These are phyloP conservation scores for Cercospora citrullina DNA, from an alignment of 2,329 filamentous ascomycete species.

Conservation along the genomic window DNA sequence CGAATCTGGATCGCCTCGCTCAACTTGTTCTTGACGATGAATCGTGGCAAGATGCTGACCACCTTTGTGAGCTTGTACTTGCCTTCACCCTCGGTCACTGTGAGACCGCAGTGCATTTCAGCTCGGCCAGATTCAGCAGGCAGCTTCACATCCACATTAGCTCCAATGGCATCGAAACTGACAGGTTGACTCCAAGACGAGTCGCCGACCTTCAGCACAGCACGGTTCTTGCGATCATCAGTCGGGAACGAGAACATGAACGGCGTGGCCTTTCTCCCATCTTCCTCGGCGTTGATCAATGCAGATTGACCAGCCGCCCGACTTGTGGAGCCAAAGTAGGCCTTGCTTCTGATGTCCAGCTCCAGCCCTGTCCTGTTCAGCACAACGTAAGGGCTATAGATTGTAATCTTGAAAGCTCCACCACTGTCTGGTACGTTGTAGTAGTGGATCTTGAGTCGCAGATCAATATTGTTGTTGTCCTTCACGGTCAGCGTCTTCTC, in stretches of 20 bases:
- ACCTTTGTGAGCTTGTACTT: slow-evolving; percentile 98
- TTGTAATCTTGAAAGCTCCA: slow-evolving; percentile 91
- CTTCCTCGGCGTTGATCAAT: slow-evolving; percentile 54
- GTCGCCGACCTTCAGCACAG: slow-evolving; percentile 80
- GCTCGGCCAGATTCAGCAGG: slow-evolving; percentile 68
- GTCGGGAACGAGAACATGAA: slow-evolving; percentile 95
- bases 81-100: slow-evolving; percentile 84
- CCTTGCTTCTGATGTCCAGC: slow-evolving; percentile 84
- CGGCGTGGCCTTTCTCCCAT: slow-evolving; percentile 73
- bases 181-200: slow-evolving; percentile 97
- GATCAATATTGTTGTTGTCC: slow-evolving; percentile 74
- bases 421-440: slow-evolving; percentile 86
- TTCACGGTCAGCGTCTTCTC: slow-evolving; percentile 79
- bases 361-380: slow-evolving; percentile 93
- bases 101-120: slow-evolving; percentile 90
- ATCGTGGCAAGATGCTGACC: slow-evolving; percentile 87
- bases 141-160: slow-evolving; percentile 82
- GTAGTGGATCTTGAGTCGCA: slow-evolving; percentile 87
- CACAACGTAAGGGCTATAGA: slow-evolving; percentile 93
- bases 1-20: slow-evolving; percentile 85
- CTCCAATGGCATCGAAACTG: slow-evolving; percentile 96
- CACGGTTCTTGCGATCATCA: slow-evolving; percentile 88
- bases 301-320: slow-evolving; percentile 79
- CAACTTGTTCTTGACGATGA: slow-evolving; percentile 90
- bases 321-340: slow-evolving; percentile 79